These are phyloP conservation scores for Pistacia integerrima DNA, from an alignment of 345 rosid species.

Conservation along the genomic window DNA sequence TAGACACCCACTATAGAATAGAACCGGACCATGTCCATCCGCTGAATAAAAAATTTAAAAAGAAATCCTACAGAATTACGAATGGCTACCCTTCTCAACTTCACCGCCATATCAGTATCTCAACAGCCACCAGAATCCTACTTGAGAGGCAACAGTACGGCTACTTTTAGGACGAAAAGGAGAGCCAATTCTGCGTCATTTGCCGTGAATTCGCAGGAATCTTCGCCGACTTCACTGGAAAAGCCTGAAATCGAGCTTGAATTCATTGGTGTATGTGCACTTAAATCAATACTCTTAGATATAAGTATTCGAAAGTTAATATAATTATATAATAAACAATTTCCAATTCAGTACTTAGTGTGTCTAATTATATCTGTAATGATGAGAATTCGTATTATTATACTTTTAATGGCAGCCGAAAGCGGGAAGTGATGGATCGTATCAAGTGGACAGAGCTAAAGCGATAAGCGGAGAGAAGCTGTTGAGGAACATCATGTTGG, in stretches of 20 bases:
- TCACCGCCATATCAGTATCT: conserved; percentile 19
- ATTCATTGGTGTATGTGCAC: conserved; percentile 57
- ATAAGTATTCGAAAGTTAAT: too few species aligned
- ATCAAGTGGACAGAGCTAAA: conserved; percentile 60
- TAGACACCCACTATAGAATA: not conserved
- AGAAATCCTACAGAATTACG: not conserved
- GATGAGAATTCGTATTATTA: not conserved
- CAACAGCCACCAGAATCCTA: conserved; percentile 22
- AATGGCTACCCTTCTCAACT: conserved; percentile 47
- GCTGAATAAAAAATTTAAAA: not conserved
- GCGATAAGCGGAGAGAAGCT: conserved; percentile 81
- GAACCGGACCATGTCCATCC: not conserved
- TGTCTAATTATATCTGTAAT: too few species aligned
- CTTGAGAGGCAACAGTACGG: conserved; percentile 17
- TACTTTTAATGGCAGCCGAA: conserved; percentile 54
- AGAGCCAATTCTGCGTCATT: conserved; percentile 23
- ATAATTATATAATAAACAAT: too few species aligned
- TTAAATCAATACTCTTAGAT: not conserved
- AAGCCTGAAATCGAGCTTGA: conserved; percentile 77
- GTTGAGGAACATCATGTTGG: conserved; percentile 75
- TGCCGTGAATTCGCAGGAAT: conserved; percentile 32
- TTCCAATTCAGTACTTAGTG: too few species aligned
- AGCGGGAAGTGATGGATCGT: conserved; percentile 59
- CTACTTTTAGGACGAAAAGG: conserved; percentile 9
- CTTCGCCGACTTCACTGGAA: conserved; percentile 31